These are phyloP conservation scores for Citrus inodora DNA, from an alignment of 345 rosid genomes.

Conservation along the genomic window DNA sequence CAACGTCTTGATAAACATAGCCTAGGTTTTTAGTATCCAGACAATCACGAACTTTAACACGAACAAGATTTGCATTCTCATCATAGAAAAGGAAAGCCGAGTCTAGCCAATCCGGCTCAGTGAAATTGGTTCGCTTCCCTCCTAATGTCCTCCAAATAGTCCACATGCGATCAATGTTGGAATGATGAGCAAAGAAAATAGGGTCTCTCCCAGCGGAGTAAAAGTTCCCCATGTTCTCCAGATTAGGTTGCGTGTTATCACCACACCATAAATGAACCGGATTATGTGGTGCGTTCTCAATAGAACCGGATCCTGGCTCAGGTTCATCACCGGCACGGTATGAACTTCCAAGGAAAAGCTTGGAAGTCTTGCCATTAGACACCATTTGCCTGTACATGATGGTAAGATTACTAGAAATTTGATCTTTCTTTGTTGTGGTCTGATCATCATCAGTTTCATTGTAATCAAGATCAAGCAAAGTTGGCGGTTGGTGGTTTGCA, in stretches of 20 bases:
- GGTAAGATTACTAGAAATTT: constrained; percentile 34
- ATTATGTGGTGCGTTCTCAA: constrained; percentile 57
- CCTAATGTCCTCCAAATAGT: constrained; percentile 54
- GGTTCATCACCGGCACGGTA: constrained; percentile 55
- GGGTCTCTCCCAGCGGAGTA: constrained; percentile 66
- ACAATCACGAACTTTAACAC: constrained; percentile 53
- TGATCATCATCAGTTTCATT: constrained; percentile 17
- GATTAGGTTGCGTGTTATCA: constrained; percentile 40
- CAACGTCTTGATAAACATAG: constrained; percentile 46
- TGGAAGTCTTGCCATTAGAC: constrained; percentile 37
- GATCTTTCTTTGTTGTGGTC: constrained; percentile 13
- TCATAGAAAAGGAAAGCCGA: constrained; percentile 52
- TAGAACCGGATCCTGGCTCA: constrained; percentile 45
- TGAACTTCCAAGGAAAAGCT: constrained; percentile 44
- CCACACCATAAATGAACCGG: constrained; percentile 51
- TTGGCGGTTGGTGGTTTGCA: constrained; percentile 37
- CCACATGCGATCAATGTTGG: constrained; percentile 65
- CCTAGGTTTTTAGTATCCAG: constrained; percentile 34
- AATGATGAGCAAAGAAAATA: constrained; percentile 52
- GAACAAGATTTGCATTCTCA: constrained; percentile 53
- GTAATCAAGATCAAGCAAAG: constrained; percentile 44
- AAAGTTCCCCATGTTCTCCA: constrained; percentile 62
- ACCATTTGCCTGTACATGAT: constrained; percentile 69
- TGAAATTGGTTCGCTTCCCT: constrained; percentile 39
- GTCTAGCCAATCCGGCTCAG: constrained; percentile 54